Conservation (phyloP, 345 rosid genomes). For the Carallia brachiata region DNA sequence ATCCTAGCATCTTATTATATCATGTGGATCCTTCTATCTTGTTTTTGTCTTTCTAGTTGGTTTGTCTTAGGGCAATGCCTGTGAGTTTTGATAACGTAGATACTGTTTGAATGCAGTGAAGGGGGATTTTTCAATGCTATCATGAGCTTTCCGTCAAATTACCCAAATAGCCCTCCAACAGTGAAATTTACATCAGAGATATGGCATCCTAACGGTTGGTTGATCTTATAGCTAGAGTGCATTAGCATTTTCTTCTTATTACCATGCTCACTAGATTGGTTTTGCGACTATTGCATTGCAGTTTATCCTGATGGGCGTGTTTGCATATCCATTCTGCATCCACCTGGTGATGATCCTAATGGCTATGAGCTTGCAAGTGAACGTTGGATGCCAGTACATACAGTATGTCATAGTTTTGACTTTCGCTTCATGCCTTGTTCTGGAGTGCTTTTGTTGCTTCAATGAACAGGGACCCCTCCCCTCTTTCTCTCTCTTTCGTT, state of each 20-base stretch:
- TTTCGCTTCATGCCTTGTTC: background rate
- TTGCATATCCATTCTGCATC: conserved; percentile 97
- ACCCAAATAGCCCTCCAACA: conserved; percentile 87
- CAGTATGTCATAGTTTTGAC: conserved; percentile 46
- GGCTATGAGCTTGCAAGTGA: conserved; percentile 99
- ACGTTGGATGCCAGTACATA: conserved; percentile 95
- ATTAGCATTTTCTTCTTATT: background rate
- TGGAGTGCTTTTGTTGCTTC: too few species aligned
- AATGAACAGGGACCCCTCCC: too few species aligned
- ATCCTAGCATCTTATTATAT: too few species aligned
- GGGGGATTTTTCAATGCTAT: conserved; percentile 96
- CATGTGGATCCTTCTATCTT: too few species aligned
- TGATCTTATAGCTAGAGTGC: background rate
- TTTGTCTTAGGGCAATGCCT: too few species aligned
- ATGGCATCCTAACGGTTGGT: conserved; percentile 97
- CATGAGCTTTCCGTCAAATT: conserved; percentile 89
- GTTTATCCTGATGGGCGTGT: conserved; percentile 93
- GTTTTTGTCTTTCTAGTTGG: too few species aligned
- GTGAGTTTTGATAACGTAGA: background rate
- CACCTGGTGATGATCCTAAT: conserved; percentile 97
- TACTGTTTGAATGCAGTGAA: conserved; percentile 50
- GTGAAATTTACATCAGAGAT: conserved; percentile 87
- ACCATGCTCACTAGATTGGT: background rate
- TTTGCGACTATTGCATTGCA: conserved; percentile 25
- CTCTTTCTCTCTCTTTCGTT: too few species aligned